phyloP scores from a whole-genome alignment of 2,329 filamentous ascomycete genomes.

The Dryadomyces quercivorus region DNA sequence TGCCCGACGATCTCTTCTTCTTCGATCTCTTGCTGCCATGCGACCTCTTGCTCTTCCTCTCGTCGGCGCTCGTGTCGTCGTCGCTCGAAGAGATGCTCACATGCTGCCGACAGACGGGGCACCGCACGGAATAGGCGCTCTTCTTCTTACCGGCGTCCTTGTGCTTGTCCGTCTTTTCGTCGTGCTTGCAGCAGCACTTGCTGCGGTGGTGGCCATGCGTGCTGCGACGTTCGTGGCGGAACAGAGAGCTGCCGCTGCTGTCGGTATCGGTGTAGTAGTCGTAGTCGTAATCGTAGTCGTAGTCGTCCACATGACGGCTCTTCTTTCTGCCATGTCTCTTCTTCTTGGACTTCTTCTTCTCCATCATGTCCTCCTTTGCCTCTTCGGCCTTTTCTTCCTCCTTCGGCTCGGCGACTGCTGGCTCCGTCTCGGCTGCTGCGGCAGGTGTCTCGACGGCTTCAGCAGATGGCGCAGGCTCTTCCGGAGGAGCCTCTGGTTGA shows the following conservation, averaged over 20 bases:
- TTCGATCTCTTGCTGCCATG: neutral
- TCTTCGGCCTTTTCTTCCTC: neutral
- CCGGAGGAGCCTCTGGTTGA: neutral
- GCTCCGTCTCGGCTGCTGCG: neutral
- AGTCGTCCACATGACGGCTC: neutral
- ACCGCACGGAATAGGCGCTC: neutral
- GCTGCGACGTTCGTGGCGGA: neutral
- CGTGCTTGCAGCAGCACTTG: neutral
- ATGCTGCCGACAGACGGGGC: neutral
- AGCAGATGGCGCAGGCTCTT: neutral
- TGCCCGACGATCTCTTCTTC: neutral
- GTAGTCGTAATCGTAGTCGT: neutral
- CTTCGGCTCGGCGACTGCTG: neutral
- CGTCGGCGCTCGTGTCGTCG: no score
- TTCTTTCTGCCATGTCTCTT: neutral
- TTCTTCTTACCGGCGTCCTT: neutral
- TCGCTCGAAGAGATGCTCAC: neutral
- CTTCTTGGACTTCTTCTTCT: neutral
- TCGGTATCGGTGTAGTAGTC: neutral
- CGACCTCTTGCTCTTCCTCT: neutral
- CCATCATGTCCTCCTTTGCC: no score
- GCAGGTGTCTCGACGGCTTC: neutral
- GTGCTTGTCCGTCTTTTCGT: neutral
- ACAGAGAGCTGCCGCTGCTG: neutral
- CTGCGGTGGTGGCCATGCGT: neutral